phyloP scores from a whole-genome alignment of 768 basidiomycete species.

The Lactarius vividus region DNA sequence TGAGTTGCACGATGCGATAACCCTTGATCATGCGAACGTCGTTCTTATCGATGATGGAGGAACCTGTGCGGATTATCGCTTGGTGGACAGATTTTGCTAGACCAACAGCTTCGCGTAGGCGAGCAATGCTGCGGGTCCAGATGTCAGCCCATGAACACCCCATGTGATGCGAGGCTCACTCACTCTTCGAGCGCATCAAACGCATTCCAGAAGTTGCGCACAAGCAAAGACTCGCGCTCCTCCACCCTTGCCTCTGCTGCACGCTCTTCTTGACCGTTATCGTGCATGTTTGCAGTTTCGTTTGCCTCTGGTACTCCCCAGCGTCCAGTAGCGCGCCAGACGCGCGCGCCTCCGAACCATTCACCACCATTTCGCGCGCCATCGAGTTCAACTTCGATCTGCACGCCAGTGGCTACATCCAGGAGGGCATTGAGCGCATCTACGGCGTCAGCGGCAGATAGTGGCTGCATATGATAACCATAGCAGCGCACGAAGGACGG shows the following conservation, averaged over 20 bases:
- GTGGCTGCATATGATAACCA: constrained; percentile 83
- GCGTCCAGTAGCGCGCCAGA: constrained; percentile 54
- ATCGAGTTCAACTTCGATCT: constrained; percentile 86
- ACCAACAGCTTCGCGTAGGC: constrained; percentile 71
- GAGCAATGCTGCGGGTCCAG: constrained; percentile 50
- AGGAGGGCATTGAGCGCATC: constrained; percentile 85
- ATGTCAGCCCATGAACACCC: neutral
- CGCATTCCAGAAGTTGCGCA: constrained; percentile 92
- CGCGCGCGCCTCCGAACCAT: constrained; percentile 85
- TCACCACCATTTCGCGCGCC: constrained; percentile 89
- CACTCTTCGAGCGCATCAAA: constrained; percentile 93
- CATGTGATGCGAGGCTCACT: constrained; percentile 56
- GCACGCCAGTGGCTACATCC: constrained; percentile 88
- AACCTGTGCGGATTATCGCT: constrained; percentile 92
- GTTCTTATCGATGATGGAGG: constrained; percentile 94
- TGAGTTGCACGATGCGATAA: constrained; percentile 85
- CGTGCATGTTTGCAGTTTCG: constrained; percentile 23
- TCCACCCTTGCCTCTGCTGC: constrained; percentile 36
- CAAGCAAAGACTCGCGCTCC: constrained; percentile 73
- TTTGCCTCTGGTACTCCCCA: constrained; percentile 27
- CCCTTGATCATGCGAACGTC: constrained; percentile 85
- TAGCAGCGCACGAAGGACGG: constrained; percentile 91
- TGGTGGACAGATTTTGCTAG: constrained; percentile 91
- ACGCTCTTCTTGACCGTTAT: constrained; percentile 29
- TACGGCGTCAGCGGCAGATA: constrained; percentile 91